Base-by-base conservation (phyloP, 2,329 filamentous ascomycete species). In the Magnaporthiopsis rhizophila region DNA sequence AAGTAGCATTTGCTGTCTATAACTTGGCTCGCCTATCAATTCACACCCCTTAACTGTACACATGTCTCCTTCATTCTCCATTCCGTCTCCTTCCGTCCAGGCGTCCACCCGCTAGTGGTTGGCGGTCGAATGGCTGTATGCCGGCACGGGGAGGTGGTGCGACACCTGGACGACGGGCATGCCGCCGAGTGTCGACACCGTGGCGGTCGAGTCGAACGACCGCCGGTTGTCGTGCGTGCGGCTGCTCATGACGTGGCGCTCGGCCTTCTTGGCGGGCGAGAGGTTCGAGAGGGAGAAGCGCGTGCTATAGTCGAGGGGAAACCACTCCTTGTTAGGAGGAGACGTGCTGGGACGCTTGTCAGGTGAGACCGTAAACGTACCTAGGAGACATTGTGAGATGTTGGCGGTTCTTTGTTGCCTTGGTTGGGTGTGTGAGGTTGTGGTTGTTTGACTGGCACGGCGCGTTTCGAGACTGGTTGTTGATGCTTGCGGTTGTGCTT, bases 261-360 rank as follows among this genome's bases (percentile, higher is more conserved):
- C 50, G 45, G 61, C 61, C 30, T 58, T 57, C 12, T 58, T 62
- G n/a, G 61, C 61, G 30, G 61, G 61, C 12, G 61, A 62, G 11
- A 62, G 32, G 61, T 32, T 62, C 12, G 61, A 62, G 53, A 62
- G 53, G 18, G 61, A 62, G 30, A 62, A 58, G 13, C 50, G 61
- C 6, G 28, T 15, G 36, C 53, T 62, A 28, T 58, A 34, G 34
- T 15, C 18, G 45, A 38, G 36, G 18, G 45, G 6, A 1, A n/a
- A 2, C 7, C 18, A 6, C 6, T 15, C 9, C 0, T 11, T 53
- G 45, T 53, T 53, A 53, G 45, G n/a, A n/a, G 36, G 2, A 12
- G 12, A 3, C 8, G 45, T 53, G 6, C 45, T 3, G 21, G 21
- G 45, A 53, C 7, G 45, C 11, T 21, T 38, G 45, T 3, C 8